phyloP scores from a whole-genome alignment of 2,329 filamentous ascomycete species.

The Pseudopyricularia javanii region DNA sequence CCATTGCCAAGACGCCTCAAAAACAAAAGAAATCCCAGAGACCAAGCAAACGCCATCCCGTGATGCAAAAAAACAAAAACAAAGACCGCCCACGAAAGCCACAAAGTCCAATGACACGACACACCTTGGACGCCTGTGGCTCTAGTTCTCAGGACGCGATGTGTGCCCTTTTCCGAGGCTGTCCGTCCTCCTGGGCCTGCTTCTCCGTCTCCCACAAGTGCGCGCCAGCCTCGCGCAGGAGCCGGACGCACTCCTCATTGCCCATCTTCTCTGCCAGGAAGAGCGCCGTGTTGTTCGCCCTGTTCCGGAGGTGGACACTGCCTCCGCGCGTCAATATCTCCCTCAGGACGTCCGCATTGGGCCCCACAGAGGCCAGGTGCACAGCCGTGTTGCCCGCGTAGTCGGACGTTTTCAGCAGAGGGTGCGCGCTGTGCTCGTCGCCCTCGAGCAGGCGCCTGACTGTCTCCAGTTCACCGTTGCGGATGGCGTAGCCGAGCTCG shows the following conservation, averaged over 20 bases:
- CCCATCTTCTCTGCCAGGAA: slow-evolving; percentile 49
- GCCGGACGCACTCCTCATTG: slow-evolving; percentile 35
- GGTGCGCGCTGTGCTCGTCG: slow-evolving; percentile 39
- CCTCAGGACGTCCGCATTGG: slow-evolving; percentile 40
- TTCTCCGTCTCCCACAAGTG: slow-evolving; percentile 37
- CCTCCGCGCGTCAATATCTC: slow-evolving; percentile 48
- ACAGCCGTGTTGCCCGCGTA: slow-evolving; percentile 69
- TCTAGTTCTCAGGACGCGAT: not conserved
- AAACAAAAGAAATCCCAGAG: no score
- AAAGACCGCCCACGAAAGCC: no score
- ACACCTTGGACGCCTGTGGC: not conserved
- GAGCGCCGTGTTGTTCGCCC: slow-evolving; percentile 53
- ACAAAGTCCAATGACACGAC: no score
- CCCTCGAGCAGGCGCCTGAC: slow-evolving; percentile 56
- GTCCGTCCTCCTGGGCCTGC: not conserved
- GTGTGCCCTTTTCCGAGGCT: not conserved
- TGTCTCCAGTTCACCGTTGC: slow-evolving; percentile 52
- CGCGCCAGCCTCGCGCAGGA: slow-evolving; percentile 47
- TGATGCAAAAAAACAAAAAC: no score
- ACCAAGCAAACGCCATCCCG: no score
- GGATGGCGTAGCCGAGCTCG: slow-evolving; percentile 68
- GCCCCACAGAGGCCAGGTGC: slow-evolving; percentile 43
- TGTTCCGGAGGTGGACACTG: slow-evolving; percentile 55
- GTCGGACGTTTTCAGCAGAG: slow-evolving; percentile 62
- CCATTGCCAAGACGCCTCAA: no score